Base-by-base conservation (phyloP, 495 filamentous ascomycete genomes). In the Podospora didyma region DNA sequence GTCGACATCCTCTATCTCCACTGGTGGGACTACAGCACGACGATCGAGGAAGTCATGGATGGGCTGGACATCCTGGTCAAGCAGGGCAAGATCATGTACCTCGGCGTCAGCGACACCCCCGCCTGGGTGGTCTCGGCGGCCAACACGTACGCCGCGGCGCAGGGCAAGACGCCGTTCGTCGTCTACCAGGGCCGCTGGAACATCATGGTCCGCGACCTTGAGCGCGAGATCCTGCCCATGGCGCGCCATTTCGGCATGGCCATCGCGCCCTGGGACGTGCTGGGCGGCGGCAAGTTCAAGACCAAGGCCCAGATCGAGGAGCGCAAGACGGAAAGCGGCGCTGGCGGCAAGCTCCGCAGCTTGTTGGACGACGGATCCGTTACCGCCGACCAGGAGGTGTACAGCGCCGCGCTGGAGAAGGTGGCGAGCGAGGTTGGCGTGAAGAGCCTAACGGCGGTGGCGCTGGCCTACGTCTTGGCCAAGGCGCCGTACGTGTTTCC, bases 161-260 rank as follows among this genome's bases (percentile, higher is more conserved):
- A 84, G 53, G 85, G 82, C 58, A 80, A 83, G 61, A 81, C 80
- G 0, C 83, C 75, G 5, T 87, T 90, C 70, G 72, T 66, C 45
- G 71, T 89, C 57, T 90, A 90, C 70, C 86, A 89, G 68, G 86
- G 86, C 41, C 72, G 69, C 9, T 89, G 85, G 85, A 86, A 76
- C 61, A 76, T 80, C 52, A 61, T 75, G 68, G 23, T 66, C 1
- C 73, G 82, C 9, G 81, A 84, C 51, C 75, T 86, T 34, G 82
- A 86, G 64, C 73, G 81, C 2, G 82, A 86, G 12, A 82, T 86
- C 46, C 67, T 86, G 3, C 82, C 81, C 6, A 85, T 85, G 82
- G 71, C 73, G 45, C 66, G 74, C 17, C 68, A 73, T 34, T 77
- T 81, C 53, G 82, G 81, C 10, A 86, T 87, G 84, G 83, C 77